Base-by-base conservation (phyloP, 371 early-diverging fungal genomes). In the Saksenaea oblongispora region DNA sequence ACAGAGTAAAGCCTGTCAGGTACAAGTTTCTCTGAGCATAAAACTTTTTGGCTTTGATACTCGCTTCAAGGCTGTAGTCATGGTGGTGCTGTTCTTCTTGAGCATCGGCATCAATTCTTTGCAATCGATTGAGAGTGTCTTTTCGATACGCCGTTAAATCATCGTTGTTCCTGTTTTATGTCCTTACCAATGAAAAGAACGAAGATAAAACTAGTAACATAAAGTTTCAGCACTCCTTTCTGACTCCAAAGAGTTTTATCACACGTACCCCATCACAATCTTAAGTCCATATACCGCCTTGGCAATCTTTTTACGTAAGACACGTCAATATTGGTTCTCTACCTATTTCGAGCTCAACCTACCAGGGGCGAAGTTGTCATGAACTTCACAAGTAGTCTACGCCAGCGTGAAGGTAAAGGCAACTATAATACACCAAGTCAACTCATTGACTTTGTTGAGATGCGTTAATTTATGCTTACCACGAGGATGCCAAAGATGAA, bases 21-120 rank as follows among this genome's bases (percentile, higher is more conserved):
- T 95, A 89, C 76, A 94, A 83, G 77, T 96, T 96, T 70, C 96
- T 85, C 76, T 96, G 96, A 27, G 91, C 92, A 63, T 94, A 93
- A 69, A 95, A 94, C 68, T 88, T 87, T 66, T 85, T 86, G 9
- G 91, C 85, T 64, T 87, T 84, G 34, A 85, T 71, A 63, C 78
- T 84, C 35, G 89, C 79, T 58, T 91, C 88, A n/a, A 77, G 67
- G 35, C 81, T 78, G 51, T 78, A 72, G 42, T 82, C 84, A 47
- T 71, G 73, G 18, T 66, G 62, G 44, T 55, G 78, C 13, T 74
- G 73, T 15, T 73, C 74, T 31, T 71, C 73, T n/a, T 73, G 70
- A 14, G 76, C 72, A 18, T 65, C 61, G 15, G 63, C 54, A 31
- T 87, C 79, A 22, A 85, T 84, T 67, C 80, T 82, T 59, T 80